These are phyloP conservation scores for Picochlorum sp. DNA, from an alignment of 139 green algal species.

Conservation along the genomic window DNA sequence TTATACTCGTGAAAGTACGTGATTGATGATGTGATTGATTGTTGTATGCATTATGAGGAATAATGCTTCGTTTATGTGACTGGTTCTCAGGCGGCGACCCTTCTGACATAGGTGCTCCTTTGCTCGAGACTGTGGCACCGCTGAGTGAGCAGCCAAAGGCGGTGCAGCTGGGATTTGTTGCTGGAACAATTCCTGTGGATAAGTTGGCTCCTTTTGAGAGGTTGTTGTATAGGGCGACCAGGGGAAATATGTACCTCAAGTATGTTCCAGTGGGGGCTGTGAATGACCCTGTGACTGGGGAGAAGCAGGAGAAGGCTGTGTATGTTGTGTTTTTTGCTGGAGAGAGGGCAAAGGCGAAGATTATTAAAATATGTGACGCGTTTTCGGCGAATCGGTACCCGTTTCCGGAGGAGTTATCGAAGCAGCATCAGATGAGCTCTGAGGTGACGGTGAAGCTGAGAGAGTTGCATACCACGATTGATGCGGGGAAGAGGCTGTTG, in stretches of 20 bases:
- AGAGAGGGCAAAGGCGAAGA: conserved; percentile 82
- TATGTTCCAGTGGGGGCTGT: conserved; percentile 30
- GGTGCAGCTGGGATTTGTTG: conserved; percentile 83
- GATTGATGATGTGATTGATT: not conserved
- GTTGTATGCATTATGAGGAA: conserved; percentile 1
- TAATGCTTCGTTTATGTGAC: not conserved
- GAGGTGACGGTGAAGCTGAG: conserved; percentile 77
- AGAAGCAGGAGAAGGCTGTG: conserved; percentile 84
- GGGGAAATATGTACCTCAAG: conserved; percentile 96
- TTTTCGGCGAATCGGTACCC: conserved; percentile 95
- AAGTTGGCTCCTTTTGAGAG: conserved; percentile 85
- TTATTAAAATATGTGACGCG: conserved; percentile 88
- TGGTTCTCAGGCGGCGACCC: conserved; percentile 11
- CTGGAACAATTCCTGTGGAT: conserved; percentile 74
- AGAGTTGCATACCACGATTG: conserved; percentile 88
- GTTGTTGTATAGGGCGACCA: conserved; percentile 93
- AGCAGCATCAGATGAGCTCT: conserved; percentile 79
- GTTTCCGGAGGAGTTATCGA: conserved; percentile 83
- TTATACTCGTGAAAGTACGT: not conserved
- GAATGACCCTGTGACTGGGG: conserved; percentile 72
- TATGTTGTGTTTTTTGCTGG: conserved; percentile 98
- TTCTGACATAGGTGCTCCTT: conserved; percentile 42
- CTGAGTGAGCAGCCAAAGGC: conserved; percentile 42
- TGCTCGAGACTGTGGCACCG: conserved; percentile 29
- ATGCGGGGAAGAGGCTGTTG: conserved; percentile 67